These are phyloP conservation scores for Agarophyton chilense DNA, from an alignment of 23 red algal genomes.

Conservation along the genomic window DNA sequence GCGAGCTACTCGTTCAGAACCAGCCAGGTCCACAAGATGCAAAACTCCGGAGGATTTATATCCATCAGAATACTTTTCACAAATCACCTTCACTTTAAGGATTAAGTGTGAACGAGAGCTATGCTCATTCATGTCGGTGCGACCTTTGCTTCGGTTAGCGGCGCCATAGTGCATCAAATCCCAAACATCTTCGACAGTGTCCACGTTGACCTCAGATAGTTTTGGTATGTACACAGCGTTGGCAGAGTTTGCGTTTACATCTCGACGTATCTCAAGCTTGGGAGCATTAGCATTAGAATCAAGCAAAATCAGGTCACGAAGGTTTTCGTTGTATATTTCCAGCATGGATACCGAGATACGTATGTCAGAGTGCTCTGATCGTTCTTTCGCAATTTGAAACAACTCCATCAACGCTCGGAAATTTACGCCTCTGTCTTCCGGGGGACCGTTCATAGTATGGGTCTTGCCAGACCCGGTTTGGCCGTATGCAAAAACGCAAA, in stretches of 20 bases:
- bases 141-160: constrained; percentile 68
- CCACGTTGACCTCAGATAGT: constrained; percentile 73
- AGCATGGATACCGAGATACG: constrained; percentile 84
- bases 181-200: constrained; percentile 81
- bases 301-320: constrained; percentile 85
- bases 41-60: constrained; percentile 76
- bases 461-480: constrained; percentile 97
- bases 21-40: constrained; percentile 96
- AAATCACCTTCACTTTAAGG: constrained; percentile 69
- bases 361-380: constrained; percentile 59
- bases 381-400: constrained; percentile 81
- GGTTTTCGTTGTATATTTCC: constrained; percentile 97
- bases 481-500: constrained; percentile 99
- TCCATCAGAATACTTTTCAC: constrained; percentile 67
- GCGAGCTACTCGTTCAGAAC: constrained; percentile 84
- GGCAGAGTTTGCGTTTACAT: constrained; percentile 6
- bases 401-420: constrained; percentile 88
- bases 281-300: constrained; percentile 27
- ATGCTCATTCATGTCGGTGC: constrained; percentile 89
- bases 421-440: constrained; percentile 85
- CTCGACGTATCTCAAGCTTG: constrained; percentile 79
- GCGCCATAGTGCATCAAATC: constrained; percentile 79
- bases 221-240: constrained; percentile 84
- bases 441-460: constrained; percentile 87
- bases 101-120: constrained; percentile 97